phyloP scores from a whole-genome alignment of 179 eudicot genomes.

The Beta corolliflora region DNA sequence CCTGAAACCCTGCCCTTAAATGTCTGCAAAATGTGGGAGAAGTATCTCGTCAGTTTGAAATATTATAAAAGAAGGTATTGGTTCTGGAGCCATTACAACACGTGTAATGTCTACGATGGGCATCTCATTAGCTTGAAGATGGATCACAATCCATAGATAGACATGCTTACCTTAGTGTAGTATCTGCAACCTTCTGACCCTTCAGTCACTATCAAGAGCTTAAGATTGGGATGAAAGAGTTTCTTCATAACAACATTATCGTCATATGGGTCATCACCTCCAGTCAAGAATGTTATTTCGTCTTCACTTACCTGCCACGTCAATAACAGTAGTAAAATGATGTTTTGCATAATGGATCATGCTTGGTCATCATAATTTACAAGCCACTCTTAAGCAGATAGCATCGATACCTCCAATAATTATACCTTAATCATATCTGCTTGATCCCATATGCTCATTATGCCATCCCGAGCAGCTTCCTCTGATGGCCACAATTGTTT shows the following conservation, averaged over 20 bases:
- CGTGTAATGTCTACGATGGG: neutral
- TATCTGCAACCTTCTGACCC: constrained; percentile 83
- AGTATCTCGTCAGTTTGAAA: neutral
- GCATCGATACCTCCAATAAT: neutral
- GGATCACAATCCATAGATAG: neutral
- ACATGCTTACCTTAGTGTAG: constrained; percentile 53
- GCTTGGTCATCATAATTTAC: neutral
- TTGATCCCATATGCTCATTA: constrained; percentile 76
- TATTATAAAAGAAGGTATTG: neutral
- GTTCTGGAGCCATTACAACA: neutral
- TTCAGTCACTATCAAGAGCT: constrained; percentile 75
- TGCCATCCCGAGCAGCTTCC: constrained; percentile 60
- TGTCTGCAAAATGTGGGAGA: constrained; percentile 41
- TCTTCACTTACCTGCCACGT: constrained; percentile 73
- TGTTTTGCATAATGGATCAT: neutral
- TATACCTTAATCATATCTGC: constrained; percentile 69
- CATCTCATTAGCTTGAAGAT: neutral
- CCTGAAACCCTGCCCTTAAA: constrained; percentile 68
- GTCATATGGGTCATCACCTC: constrained; percentile 61
- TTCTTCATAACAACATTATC: constrained; percentile 65
- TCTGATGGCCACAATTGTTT: constrained; percentile 73
- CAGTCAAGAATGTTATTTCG: constrained; percentile 71
- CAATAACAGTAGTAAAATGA: constrained; percentile 3
- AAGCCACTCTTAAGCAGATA: neutral
- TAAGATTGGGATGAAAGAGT: constrained; percentile 70